Evolutionary conservation across 192 early-diverging fungal species (phyloP).

Genomic region (Coemansia brasiliensis): DNA sequence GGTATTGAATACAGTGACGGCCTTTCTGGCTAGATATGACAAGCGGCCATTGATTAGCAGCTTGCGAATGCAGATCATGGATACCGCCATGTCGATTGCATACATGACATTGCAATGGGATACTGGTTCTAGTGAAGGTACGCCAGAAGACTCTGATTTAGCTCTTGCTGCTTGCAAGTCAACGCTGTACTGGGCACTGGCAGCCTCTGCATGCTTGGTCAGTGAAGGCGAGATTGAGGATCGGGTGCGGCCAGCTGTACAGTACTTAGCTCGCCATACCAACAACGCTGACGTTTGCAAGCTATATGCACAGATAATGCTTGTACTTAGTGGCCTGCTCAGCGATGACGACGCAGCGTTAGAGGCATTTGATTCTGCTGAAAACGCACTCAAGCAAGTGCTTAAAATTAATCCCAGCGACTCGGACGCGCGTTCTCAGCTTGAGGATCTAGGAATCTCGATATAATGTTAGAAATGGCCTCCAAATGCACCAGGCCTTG

Average conservation of each 20-base stretch:
- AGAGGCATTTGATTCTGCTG: conserved; percentile 54
- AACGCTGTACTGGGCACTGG: conserved; percentile 61
- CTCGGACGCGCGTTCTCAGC: conserved; percentile 39
- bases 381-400: conserved; percentile 47
- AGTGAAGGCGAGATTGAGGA: conserved; percentile 44
- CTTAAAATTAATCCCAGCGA: conserved; percentile 50
- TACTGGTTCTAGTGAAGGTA: background rate
- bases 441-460: conserved; percentile 50
- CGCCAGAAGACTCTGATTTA: background rate
- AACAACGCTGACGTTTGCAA: conserved; percentile 23
- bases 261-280: conserved; percentile 28
- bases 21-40: conserved; percentile 15
- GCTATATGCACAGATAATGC: conserved; percentile 35
- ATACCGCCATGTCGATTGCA: conserved; percentile 20
- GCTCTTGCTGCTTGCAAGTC: conserved; percentile 25
- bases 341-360: conserved; percentile 59
- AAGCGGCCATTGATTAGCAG: conserved; percentile 11
- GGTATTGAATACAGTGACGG: conserved; percentile 13
- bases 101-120: conserved; percentile 17
- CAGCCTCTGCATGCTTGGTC: conserved; percentile 45
- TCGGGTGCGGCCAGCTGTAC: conserved; percentile 26
- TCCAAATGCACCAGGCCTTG: too few species aligned
- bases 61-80: conserved; percentile 16
- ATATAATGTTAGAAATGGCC: conserved; percentile 4
- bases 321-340: conserved; percentile 41